Evolutionary conservation across 768 basidiomycete species (phyloP).

Genomic region (Podaxis carcinomalis): DNA sequence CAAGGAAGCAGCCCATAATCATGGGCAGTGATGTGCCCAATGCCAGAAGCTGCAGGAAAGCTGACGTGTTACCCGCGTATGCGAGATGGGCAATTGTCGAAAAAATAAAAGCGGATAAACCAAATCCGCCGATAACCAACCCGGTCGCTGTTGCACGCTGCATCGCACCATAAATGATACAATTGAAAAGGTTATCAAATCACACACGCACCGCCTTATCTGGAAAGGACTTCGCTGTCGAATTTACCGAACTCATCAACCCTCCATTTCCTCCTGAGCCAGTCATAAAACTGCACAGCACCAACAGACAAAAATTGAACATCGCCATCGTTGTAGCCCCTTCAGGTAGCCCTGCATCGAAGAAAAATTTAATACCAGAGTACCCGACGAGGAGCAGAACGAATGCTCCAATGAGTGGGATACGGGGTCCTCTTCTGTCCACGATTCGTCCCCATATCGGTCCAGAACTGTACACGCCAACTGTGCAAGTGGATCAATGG

Average conservation of each 20-base stretch:
- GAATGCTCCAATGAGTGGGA: conserved; percentile 57
- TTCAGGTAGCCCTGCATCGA: conserved; percentile 44
- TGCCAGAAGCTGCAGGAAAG: conserved; percentile 71
- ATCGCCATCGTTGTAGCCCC: conserved; percentile 32
- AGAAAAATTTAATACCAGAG: conserved; percentile 65
- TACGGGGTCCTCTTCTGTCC: conserved; percentile 68
- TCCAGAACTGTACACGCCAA: conserved; percentile 74
- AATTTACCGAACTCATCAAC: conserved; percentile 65
- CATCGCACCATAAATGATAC: not conserved
- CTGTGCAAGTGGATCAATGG: conserved; percentile 25
- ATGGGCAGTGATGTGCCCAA: conserved; percentile 78
- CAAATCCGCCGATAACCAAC: conserved; percentile 81
- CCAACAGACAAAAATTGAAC: conserved; percentile 45
- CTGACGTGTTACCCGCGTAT: conserved; percentile 75
- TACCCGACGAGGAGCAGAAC: conserved; percentile 68
- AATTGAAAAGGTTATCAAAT: not conserved
- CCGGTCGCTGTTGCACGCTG: conserved; percentile 76
- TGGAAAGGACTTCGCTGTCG: conserved; percentile 81
- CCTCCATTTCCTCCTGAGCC: conserved; percentile 78
- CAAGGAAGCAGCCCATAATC: conserved; percentile 70
- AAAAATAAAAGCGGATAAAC: conserved; percentile 89
- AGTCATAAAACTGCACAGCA: conserved; percentile 64
- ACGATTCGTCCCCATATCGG: conserved; percentile 80
- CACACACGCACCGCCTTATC: conserved; percentile 52
- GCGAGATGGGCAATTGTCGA: conserved; percentile 66